phyloP scores from a whole-genome alignment of 768 basidiomycete species.

The Suillus subalutaceus region DNA sequence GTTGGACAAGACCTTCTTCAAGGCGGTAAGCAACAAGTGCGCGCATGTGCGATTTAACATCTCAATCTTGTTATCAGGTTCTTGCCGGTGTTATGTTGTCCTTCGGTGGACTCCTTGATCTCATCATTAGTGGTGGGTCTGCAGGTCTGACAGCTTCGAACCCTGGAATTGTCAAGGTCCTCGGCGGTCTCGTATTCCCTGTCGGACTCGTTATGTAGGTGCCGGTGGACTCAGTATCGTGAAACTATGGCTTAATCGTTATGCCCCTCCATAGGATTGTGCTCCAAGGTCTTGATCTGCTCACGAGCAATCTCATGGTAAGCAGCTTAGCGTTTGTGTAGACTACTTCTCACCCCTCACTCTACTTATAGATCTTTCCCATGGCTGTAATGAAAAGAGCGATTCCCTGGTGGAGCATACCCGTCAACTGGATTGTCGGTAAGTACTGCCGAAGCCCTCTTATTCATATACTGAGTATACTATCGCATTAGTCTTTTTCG shows the following conservation, averaged over 20 bases:
- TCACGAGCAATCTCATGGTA: conserved; percentile 82
- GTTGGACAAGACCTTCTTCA: conserved; percentile 61
- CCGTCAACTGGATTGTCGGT: conserved; percentile 73
- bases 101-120: conserved; percentile 67
- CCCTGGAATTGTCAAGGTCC: conserved; percentile 68
- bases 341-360: conserved; percentile 7
- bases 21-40: conserved; percentile 52
- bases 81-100: conserved; percentile 75
- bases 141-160: conserved; percentile 50
- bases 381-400: conserved; percentile 66
- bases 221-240: not conserved
- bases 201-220: conserved; percentile 76
- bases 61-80: conserved; percentile 43
- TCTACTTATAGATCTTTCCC: conserved; percentile 56
- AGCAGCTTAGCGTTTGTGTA: conserved; percentile 4
- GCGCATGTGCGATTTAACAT: not conserved
- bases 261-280: conserved; percentile 56
- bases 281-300: conserved; percentile 67
- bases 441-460: conserved; percentile 12
- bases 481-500: conserved; percentile 57
- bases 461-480: conserved; percentile 6
- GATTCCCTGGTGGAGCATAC: conserved; percentile 72
- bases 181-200: conserved; percentile 73
- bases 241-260: conserved; percentile 1
- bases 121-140: conserved; percentile 65